Evolutionary conservation across 441 rosid genomes (phyloP), one percentile per base, ranked within the genome.

Genomic region (Adansonia madagascariensis): DNA sequence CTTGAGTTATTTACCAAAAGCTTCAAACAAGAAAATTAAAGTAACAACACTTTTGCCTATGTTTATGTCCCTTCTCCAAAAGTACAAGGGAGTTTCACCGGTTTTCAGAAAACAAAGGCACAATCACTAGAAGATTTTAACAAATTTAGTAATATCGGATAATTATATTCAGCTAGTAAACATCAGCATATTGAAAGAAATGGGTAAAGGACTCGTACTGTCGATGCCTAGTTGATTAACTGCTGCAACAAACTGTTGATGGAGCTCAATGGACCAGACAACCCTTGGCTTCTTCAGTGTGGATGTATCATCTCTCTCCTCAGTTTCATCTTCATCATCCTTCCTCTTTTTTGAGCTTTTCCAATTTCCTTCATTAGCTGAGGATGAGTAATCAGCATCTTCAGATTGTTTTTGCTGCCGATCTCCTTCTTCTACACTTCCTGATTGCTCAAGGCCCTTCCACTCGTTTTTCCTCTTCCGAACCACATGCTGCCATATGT

Each of bases 401-500:
- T 90, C 97, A 12, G 85, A 80, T 31, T 82, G 90, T 44, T 86
- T 91, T 47, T 62, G 92, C 62, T 49, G 87, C 75, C 86, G 85
- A 65, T 91, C 93, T 61, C 92, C 91, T 46, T 94, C 99, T 79
- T 92, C 99, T 0, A 85, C 80, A 44, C 97, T 95, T 69, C 93
- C 98, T 0, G 97, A 95, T 56, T 93, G 98, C 79, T 95, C 98
- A 31, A 89, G 39, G 0, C 88, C 94, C 85, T 84, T 95, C 94
- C 88, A 85, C 66, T 86, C 98, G 12, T 87, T 87, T 79, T 80
- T 84, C 79, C 80, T 90, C 89, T 93, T 92, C 76, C 98, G 64
- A 78, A 95, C 89, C 68, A 95, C 98, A 44, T 95, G 98, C 81
- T 95, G 99, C 99, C 99, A 93, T 83, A 95, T 93, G 78, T 93